These are phyloP conservation scores for Yarrowia galli DNA, from an alignment of 1,139 yeast genomes.

Conservation along the genomic window DNA sequence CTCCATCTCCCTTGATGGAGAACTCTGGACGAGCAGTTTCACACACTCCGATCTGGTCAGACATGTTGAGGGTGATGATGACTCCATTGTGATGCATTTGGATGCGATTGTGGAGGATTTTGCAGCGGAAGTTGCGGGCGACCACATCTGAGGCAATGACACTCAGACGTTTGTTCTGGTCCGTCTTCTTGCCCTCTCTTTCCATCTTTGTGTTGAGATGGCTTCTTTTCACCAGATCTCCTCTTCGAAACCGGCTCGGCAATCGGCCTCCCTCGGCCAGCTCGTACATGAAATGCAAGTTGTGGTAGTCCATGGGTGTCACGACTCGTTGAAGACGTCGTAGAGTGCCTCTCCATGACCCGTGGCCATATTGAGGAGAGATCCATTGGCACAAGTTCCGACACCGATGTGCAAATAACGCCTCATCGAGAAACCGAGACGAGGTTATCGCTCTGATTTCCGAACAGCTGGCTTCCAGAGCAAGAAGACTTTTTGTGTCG, in stretches of 20 bases:
- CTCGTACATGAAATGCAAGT: conserved; percentile 31
- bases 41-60: conserved; percentile 29
- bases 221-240: conserved; percentile 28
- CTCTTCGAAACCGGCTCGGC: conserved; percentile 22
- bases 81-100: conserved; percentile 22
- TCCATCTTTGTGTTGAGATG: conserved; percentile 36
- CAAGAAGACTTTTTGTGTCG: conserved; percentile 24
- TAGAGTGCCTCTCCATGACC: conserved; percentile 24
- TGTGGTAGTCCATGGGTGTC: conserved; percentile 28
- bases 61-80: conserved; percentile 35
- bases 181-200: conserved; percentile 8
- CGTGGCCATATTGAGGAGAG: conserved; percentile 28
- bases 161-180: conserved; percentile 19
- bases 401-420: conserved; percentile 19
- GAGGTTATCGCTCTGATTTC: conserved; percentile 8
- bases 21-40: conserved; percentile 20
- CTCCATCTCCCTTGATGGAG: conserved; percentile 7
- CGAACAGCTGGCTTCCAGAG: conserved; percentile 15
- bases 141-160: conserved; percentile 30
- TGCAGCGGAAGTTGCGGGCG: conserved; percentile 34
- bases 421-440: conserved; percentile 20
- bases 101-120: conserved; percentile 26
- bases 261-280: conserved; percentile 28
- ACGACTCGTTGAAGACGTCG: conserved; percentile 18
- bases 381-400: conserved; percentile 27